These are phyloP conservation scores for Gardenia jasminoides DNA, from an alignment of 257 asterid species.

Conservation along the genomic window DNA sequence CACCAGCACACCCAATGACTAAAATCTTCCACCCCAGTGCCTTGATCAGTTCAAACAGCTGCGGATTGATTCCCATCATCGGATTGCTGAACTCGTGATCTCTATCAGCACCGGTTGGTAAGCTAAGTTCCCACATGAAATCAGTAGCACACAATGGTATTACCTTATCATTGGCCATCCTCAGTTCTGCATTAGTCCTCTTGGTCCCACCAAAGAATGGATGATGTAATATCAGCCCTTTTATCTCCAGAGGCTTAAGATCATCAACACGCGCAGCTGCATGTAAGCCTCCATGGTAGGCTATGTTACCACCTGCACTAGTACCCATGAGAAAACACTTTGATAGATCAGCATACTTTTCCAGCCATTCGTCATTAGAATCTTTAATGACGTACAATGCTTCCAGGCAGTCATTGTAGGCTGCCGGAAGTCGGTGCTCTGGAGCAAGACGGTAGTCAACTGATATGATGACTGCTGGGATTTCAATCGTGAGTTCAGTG, in stretches of 20 bases:
- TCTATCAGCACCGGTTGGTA: neutral
- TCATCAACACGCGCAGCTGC: neutral
- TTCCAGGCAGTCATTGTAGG: too few relatives aligned
- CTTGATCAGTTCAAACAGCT: constrained; percentile 1
- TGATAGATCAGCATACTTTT: too few relatives aligned
- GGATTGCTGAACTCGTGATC: constrained; percentile 10
- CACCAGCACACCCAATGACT: neutral
- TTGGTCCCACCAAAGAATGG: constrained; percentile 10
- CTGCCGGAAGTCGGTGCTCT: too few relatives aligned
- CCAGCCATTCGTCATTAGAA: too few relatives aligned
- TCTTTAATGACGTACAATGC: too few relatives aligned
- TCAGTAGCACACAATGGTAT: too few relatives aligned
- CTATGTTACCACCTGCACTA: too few relatives aligned
- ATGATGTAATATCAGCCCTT: constrained; percentile 5
- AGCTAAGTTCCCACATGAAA: neutral
- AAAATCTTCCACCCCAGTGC: constrained; percentile 1
- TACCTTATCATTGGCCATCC: neutral
- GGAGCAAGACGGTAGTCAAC: constrained; percentile 6
- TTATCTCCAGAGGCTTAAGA: neutral
- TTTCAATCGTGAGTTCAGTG: neutral
- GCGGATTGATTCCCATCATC: neutral
- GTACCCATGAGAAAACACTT: too few relatives aligned
- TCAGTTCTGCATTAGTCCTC: neutral
- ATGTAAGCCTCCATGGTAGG: neutral
- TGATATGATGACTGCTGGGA: neutral